Conservation (phyloP, 2,329 filamentous ascomycete genomes). For the Aphanocladium album region DNA sequence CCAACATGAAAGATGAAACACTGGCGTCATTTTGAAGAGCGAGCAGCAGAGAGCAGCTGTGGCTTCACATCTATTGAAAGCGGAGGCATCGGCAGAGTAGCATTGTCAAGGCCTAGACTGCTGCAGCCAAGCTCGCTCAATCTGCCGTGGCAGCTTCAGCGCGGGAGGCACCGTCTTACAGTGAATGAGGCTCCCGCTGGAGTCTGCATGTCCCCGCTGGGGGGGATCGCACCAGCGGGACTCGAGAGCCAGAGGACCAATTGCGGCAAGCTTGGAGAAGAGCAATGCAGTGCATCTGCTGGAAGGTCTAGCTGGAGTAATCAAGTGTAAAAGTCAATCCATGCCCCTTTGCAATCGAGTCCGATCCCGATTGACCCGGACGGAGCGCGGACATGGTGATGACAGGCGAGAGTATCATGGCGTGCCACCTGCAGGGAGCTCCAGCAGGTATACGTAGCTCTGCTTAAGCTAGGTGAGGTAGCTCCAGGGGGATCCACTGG, state of each 20-base stretch:
- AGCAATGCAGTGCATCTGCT: neutral
- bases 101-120: no score
- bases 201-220: neutral
- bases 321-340: no score
- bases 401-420: neutral
- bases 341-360: no score
- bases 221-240: neutral
- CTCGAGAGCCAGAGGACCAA: neutral
- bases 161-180: neutral
- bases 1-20: neutral
- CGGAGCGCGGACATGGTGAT: neutral
- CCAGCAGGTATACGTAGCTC: neutral
- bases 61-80: neutral
- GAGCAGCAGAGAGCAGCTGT: neutral
- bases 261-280: neutral
- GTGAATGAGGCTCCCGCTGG: neutral
- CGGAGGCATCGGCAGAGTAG: neutral
- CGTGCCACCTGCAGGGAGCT: conserved; percentile 5
- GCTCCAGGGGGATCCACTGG: neutral
- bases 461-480: neutral
- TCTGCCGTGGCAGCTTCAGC: neutral
- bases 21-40: neutral
- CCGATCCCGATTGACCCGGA: neutral
- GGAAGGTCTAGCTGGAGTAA: no score
- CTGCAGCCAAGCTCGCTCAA: no score